Percentiles rank a stretch among this genome's conserved stretches.
Evolutionary conservation across 2,329 filamentous ascomycete species (phyloP).

Genomic region (Penicillium sp.): DNA sequence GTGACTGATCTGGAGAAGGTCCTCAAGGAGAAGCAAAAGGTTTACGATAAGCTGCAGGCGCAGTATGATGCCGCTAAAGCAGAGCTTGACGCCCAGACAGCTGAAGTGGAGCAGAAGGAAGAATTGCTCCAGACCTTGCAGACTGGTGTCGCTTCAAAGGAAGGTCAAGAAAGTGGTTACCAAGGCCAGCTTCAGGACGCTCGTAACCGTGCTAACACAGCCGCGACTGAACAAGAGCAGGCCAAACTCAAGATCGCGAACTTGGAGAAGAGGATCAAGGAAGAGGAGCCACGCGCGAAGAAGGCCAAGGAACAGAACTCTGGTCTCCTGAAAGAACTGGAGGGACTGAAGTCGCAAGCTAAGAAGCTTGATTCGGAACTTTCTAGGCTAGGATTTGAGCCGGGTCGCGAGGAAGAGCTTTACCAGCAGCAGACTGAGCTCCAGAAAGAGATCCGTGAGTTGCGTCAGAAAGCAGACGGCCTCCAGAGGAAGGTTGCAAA

Average conservation of each 20-base stretch:
- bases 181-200: constrained; percentile 93
- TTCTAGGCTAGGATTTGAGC: constrained; percentile 72
- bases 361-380: constrained; percentile 76
- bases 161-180: constrained; percentile 94
- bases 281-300: constrained; percentile 88
- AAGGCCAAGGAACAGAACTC: constrained; percentile 95
- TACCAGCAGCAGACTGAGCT: constrained; percentile 71
- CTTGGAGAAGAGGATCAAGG: constrained; percentile 85
- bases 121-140: constrained; percentile 90
- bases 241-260: constrained; percentile 90
- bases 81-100: constrained; percentile 68
- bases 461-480: constrained; percentile 77
- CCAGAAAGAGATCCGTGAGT: constrained; percentile 69
- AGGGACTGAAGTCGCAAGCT: constrained; percentile 68
- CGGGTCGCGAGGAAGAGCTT: constrained; percentile 76
- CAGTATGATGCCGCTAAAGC: constrained; percentile 75
- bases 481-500: constrained; percentile 85
- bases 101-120: constrained; percentile 88
- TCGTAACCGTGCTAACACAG: constrained; percentile 68
- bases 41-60: constrained; percentile 67
- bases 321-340: constrained; percentile 72
- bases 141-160: constrained; percentile 95
- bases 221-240: constrained; percentile 89
- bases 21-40: constrained; percentile 69
- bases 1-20: constrained; percentile 71